Evolutionary conservation across 257 asterid genomes (phyloP).

Genomic region (Gardenia jasminoides): DNA sequence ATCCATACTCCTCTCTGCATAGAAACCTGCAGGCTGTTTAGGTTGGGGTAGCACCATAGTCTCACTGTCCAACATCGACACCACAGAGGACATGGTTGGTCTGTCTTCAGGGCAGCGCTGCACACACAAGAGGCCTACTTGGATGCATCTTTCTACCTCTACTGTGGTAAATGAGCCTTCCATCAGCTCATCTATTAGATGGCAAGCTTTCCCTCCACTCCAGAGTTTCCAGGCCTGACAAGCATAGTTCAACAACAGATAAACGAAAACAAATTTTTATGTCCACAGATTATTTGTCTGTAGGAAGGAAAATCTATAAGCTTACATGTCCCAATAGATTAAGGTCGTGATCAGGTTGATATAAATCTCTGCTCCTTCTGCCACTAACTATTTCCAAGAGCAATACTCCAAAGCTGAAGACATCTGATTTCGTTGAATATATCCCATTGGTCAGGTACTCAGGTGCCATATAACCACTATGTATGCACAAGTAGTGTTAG

Average conservation of each 20-base stretch:
- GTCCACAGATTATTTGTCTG: no score
- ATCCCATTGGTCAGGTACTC: constrained; percentile 35
- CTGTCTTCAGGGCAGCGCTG: constrained; percentile 42
- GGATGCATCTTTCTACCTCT: constrained; percentile 29
- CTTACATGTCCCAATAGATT: constrained; percentile 43
- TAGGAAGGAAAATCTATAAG: not conserved
- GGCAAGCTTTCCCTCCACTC: constrained; percentile 36
- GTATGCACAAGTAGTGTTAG: not conserved
- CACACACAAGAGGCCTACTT: constrained; percentile 41
- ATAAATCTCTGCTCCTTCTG: constrained; percentile 30
- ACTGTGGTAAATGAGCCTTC: not conserved
- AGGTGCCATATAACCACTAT: constrained; percentile 48
- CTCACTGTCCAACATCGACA: constrained; percentile 41
- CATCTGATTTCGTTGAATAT: constrained; percentile 43
- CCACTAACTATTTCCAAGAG: constrained; percentile 39
- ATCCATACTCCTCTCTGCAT: no score
- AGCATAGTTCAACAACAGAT: no score
- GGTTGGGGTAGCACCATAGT: constrained; percentile 26
- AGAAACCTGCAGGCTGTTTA: no score
- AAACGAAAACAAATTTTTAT: no score
- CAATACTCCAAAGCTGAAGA: constrained; percentile 43
- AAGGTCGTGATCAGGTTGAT: constrained; percentile 16
- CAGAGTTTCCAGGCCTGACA: constrained; percentile 36
- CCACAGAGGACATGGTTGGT: constrained; percentile 45
- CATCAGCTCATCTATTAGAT: constrained; percentile 23